A percentile compares a stretch with the other conserved stretches of the same genome.
Conservation (phyloP, 2,329 filamentous ascomycete genomes). For the Sporothrix sp. region DNA sequence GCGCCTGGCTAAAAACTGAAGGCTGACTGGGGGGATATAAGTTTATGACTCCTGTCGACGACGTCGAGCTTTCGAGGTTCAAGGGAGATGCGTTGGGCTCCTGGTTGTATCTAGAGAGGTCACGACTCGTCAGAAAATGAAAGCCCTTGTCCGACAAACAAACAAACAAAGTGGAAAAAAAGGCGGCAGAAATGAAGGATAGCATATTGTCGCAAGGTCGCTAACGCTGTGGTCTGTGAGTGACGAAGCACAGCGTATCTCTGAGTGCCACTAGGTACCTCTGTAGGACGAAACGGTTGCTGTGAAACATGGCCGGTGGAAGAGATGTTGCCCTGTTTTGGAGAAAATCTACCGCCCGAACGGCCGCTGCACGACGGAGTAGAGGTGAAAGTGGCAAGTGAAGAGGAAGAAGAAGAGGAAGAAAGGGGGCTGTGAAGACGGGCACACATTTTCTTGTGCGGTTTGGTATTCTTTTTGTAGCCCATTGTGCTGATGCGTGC, state of each 20-base stretch:
- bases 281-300: conserved; percentile 35
- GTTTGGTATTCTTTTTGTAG: neutral
- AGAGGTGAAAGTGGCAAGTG: neutral
- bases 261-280: conserved; percentile 21
- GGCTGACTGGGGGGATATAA: conserved; percentile 38
- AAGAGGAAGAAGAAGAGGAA: neutral
- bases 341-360: neutral
- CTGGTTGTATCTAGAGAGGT: conserved; percentile 41
- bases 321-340: conserved; percentile 24
- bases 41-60: conserved; percentile 41
- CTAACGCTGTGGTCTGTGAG: conserved; percentile 29
- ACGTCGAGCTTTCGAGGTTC: conserved; percentile 42
- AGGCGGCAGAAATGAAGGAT: neutral
- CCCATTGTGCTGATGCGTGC: neutral
- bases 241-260: conserved; percentile 26
- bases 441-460: too few species aligned
- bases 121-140: conserved; percentile 10
- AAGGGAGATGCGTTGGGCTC: conserved; percentile 43
- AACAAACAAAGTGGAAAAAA: neutral
- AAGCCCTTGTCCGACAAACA: neutral
- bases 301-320: conserved; percentile 34
- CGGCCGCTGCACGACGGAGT: too few species aligned
- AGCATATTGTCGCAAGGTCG: conserved; percentile 16
- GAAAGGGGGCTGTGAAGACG: neutral
- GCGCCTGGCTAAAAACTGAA: conserved; percentile 35